phyloP scores from a whole-genome alignment of 1,139 yeast genomes.

The Candida pseudoviswanathii region DNA sequence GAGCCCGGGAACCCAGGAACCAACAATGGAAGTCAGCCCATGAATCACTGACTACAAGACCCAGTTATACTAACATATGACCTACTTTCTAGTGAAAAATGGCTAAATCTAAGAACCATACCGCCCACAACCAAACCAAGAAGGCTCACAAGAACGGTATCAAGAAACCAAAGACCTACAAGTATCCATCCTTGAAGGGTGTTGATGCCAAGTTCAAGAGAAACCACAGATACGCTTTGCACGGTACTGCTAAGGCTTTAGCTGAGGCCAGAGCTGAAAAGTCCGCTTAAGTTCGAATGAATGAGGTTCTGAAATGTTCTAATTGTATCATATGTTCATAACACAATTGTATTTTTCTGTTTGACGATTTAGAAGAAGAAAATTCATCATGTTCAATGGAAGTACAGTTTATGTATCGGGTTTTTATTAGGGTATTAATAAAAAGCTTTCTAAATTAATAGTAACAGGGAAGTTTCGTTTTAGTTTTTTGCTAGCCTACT shows the following conservation, averaged over 20 bases:
- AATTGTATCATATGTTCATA: slow-evolving; percentile 11
- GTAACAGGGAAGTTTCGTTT: neutral
- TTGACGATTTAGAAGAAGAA: slow-evolving; percentile 19
- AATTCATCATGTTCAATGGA: neutral
- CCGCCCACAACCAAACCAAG: slow-evolving; percentile 99
- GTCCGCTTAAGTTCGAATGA: slow-evolving; percentile 25
- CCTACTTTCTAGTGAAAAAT: slow-evolving; percentile 42
- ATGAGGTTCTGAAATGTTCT: neutral
- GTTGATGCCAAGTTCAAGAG: slow-evolving; percentile 99
- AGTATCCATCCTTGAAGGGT: slow-evolving; percentile 97
- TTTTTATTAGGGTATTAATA: slow-evolving; percentile 18
- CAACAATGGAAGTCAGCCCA: neutral
- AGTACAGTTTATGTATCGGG: slow-evolving; percentile 16
- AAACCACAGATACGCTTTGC: slow-evolving; percentile 99
- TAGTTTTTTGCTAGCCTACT: no score
- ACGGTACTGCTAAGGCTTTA: slow-evolving; percentile 94
- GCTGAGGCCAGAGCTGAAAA: slow-evolving; percentile 70
- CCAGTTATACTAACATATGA: slow-evolving; percentile 28
- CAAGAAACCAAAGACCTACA: slow-evolving; percentile 98
- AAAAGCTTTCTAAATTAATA: no score
- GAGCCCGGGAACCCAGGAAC: neutral
- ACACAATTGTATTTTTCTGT: slow-evolving; percentile 16
- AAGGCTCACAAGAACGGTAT: slow-evolving; percentile 99
- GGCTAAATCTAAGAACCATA: slow-evolving; percentile 99
- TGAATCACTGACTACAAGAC: neutral